Base-by-base conservation (phyloP, 2,329 filamentous ascomycete species). In the Rosellinia necatrix region DNA sequence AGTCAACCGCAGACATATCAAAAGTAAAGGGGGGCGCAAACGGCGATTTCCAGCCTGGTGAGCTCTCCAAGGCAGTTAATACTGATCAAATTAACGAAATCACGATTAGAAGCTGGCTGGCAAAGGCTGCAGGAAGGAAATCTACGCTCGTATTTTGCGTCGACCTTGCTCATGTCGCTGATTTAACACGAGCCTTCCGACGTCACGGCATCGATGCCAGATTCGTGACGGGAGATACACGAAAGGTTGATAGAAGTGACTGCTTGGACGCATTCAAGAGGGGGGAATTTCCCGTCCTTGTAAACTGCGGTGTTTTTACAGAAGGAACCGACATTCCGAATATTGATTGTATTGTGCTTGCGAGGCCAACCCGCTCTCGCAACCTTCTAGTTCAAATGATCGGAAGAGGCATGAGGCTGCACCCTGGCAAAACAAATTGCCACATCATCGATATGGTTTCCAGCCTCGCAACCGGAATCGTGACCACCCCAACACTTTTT, bases 381-480 rank as follows among this genome's bases (percentile, higher is more conserved):
- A 97, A 97, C 65, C 77, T 99, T 2, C 83, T 99, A 1, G 86
- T 97, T 1, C 94, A 99, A 73, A 99, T 99, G 94, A 96, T 99
- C 59, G 94, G 94, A 0, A 84, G 94, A 66, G 94, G 94, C 4
- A 90, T 99, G 85, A 85, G 94, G 37, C 76, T 97, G 34, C 82
- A 91, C 70, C 79, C 86, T 1, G 89, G 83, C 10, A 99, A 99
- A 73, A 76, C 86, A 34, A 85, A 97, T 68, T 99, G 94, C 65
- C 94, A 97, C 71, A 81, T 99, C 57, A 96, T 99, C 67, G 94
- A 99, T 72, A 92, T 99, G 85, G 94, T 97, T 0, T 89, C 92
- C 0, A 91, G 87, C 32, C 77, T 97, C 19, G 85, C 87, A 48
- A 89, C 87, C 0, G 94, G 94, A 4, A 90, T 99, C 48, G 83